Conservation (phyloP, 2,329 filamentous ascomycete species). For the Pseudogymnoascus verrucosus region DNA sequence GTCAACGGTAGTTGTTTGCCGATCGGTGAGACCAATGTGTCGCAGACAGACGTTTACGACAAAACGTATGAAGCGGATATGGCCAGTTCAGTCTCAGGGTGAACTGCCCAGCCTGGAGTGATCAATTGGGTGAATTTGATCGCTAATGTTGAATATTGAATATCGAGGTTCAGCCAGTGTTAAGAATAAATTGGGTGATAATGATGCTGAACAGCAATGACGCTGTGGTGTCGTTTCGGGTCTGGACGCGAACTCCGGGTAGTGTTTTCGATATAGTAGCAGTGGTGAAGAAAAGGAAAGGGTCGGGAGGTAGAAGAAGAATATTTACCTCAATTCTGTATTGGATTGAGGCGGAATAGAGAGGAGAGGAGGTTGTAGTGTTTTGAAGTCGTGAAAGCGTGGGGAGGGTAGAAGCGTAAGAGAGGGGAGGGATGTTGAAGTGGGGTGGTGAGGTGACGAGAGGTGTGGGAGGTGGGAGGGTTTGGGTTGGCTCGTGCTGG, state of each 20-base stretch:
- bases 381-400: background rate
- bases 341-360: background rate
- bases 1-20: background rate
- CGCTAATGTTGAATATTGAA: background rate
- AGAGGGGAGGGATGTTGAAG: slow-evolving; percentile 5
- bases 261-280: background rate
- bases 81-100: slow-evolving; percentile 1
- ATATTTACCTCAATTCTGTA: background rate
- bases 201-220: slow-evolving; percentile 4
- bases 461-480: slow-evolving; percentile 7
- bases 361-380: background rate
- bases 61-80: background rate
- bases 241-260: background rate
- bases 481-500: slow-evolving; percentile 7
- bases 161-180: background rate
- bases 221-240: slow-evolving; percentile 1
- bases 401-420: background rate
- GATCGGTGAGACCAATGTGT: slow-evolving; percentile 5
- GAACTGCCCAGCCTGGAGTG: background rate
- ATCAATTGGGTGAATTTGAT: slow-evolving; percentile 2
- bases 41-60: background rate
- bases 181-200: slow-evolving; percentile 7
- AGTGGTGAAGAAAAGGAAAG: background rate
- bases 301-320: background rate
- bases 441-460: slow-evolving; percentile 7